phyloP scores from a whole-genome alignment of 805 yeast species.

The Nematodospora valgi region DNA sequence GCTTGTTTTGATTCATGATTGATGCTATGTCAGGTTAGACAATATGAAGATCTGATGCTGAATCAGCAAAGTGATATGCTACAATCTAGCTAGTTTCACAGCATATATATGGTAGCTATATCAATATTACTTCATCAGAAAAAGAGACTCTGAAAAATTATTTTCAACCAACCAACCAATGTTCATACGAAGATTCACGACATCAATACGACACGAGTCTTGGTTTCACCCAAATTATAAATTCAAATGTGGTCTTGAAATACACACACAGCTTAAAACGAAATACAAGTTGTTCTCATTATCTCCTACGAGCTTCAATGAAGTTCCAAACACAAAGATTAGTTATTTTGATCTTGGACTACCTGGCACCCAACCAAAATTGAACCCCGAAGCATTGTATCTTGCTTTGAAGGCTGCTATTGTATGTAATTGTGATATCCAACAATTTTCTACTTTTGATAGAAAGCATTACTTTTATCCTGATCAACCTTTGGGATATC shows the following conservation, averaged over 20 bases:
- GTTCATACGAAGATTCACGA: slow-evolving; percentile 2
- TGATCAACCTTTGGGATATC: slow-evolving; percentile 95
- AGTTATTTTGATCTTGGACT: slow-evolving; percentile 81
- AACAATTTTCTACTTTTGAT: slow-evolving; percentile 66
- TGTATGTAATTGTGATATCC: slow-evolving; percentile 62
- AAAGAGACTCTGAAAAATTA: too few species aligned
- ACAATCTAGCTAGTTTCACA: too few species aligned
- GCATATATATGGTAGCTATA: too few species aligned
- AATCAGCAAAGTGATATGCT: too few species aligned
- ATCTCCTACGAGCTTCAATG: slow-evolving; percentile 43
- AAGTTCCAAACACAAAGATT: slow-evolving; percentile 63
- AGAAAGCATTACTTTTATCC: slow-evolving; percentile 95
- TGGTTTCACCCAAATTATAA: slow-evolving; percentile 27
- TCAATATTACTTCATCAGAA: too few species aligned
- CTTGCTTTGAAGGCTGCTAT: slow-evolving; percentile 71
- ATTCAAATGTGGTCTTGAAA: slow-evolving; percentile 85
- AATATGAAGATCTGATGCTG: too few species aligned
- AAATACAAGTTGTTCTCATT: slow-evolving; percentile 71
- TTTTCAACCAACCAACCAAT: too few species aligned
- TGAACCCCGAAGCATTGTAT: slow-evolving; percentile 71
- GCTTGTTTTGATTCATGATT: too few species aligned
- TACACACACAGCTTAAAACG: slow-evolving; percentile 86
- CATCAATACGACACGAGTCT: too few species aligned
- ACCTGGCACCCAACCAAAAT: slow-evolving; percentile 88
- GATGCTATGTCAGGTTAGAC: too few species aligned